Base-by-base conservation (phyloP, 129 eudicot species). In the Artemisia tridentata region DNA sequence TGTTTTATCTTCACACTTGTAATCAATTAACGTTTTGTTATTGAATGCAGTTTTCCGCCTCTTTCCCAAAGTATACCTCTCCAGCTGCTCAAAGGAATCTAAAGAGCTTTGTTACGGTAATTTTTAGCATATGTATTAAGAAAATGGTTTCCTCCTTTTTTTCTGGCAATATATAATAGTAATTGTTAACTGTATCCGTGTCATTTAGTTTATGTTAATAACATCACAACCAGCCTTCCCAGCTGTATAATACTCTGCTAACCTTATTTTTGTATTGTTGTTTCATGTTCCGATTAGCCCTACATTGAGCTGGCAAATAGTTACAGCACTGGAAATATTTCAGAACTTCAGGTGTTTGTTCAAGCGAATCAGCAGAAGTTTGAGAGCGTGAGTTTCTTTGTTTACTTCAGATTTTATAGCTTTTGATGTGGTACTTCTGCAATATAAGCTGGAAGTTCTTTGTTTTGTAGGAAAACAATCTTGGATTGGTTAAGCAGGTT, bases 401-500 rank as follows among this genome's bases (percentile, higher is more conserved):
- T 77, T 23, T 70, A 19, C n/a, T 49, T 29, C 60, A 31, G 17
- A 41, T 69, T 29, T 17, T 69, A 16, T 17, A 38, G 45, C 11
- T 7, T 56, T 55, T 14, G 27, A 47, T 57, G 55, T 54, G 34
- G 20, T 74, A 29, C 67, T 66, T 70, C 23, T 63, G 56, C 3
- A 2, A 34, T 64, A 51, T 11, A 41, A 52, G 21, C 48, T 75
- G 56, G 31, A 53, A 69, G 27, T 7, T 14, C 41, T 50, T 57
- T 55, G 12, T 17, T 64, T 75, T 74, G 58, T 83, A 93, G 98
- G 98, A 87, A 70, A 85, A 74, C 73, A 93, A 93, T 80, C 83
- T 87, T 80, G 98, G 98, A 69, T 79, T 93, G 83, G 98, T 87
- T 78, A 90, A 82, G 82, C 98, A 93, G 79, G 98, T 87, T 4